Evolutionary conservation across 495 filamentous ascomycete species (phyloP).

Genomic region (Tuber indicum): DNA sequence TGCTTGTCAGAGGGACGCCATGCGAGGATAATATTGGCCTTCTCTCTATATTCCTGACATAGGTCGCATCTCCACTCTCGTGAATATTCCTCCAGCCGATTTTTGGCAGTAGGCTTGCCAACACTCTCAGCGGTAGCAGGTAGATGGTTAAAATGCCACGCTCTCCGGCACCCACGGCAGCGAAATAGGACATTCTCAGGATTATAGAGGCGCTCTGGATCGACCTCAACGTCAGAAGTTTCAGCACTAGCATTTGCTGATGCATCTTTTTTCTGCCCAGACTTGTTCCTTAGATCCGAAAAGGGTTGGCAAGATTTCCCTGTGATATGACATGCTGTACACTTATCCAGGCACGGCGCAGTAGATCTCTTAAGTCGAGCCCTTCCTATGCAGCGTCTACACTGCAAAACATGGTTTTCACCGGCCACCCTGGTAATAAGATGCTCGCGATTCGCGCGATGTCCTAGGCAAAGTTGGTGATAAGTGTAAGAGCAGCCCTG

Average conservation of each 20-base stretch:
- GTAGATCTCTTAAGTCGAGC: conserved; percentile 59
- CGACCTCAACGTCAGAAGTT: conserved; percentile 49
- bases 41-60: conserved; percentile 55
- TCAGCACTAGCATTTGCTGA: conserved; percentile 3
- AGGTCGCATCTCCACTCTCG: conserved; percentile 66
- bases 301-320: conserved; percentile 65
- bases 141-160: conserved; percentile 75
- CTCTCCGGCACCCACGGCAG: conserved; percentile 68
- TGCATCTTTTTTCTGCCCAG: not conserved
- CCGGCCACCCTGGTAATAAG: conserved; percentile 83
- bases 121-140: conserved; percentile 47
- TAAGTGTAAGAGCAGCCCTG: conserved; percentile 83
- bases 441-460: conserved; percentile 68
- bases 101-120: conserved; percentile 44
- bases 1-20: conserved; percentile 63
- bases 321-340: conserved; percentile 57
- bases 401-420: conserved; percentile 80
- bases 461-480: conserved; percentile 74
- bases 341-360: conserved; percentile 63
- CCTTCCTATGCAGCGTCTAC: conserved; percentile 69
- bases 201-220: conserved; percentile 63
- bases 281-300: conserved; percentile 48
- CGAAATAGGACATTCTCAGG: conserved; percentile 70
- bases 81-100: conserved; percentile 57
- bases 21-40: conserved; percentile 68